Evolutionary conservation across 2,329 filamentous ascomycete genomes (phyloP).

Genomic region (Coniochaeta sp.): DNA sequence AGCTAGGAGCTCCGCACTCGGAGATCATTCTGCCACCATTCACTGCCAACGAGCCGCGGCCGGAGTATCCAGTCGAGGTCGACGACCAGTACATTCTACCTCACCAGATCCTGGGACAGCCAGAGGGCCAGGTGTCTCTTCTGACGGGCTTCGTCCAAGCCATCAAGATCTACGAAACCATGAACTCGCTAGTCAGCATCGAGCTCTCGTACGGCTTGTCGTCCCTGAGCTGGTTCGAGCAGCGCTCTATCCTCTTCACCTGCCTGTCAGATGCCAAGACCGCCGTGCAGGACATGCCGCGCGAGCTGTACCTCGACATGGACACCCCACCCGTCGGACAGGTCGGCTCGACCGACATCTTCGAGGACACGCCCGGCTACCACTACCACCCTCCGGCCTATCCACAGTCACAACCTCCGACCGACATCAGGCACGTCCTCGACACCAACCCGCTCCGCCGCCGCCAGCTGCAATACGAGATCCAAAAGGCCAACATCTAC

Average conservation of each 20-base stretch:
- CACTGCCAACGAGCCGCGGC: constrained; percentile 69
- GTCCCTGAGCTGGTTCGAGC: constrained; percentile 70
- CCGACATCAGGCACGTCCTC: constrained; percentile 44
- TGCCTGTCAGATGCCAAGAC: constrained; percentile 65
- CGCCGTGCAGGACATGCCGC: constrained; percentile 60
- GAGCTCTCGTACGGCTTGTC: constrained; percentile 78
- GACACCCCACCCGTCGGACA: constrained; percentile 36
- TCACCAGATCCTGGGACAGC: constrained; percentile 63
- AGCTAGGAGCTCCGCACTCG: constrained; percentile 64
- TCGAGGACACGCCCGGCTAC: constrained; percentile 38
- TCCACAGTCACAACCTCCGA: constrained; percentile 34
- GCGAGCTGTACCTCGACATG: constrained; percentile 44
- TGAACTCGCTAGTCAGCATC: constrained; percentile 70
- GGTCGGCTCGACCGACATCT: constrained; percentile 16
- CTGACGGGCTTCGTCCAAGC: constrained; percentile 77
- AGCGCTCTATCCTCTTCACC: constrained; percentile 64
- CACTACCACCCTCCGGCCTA: constrained; percentile 46
- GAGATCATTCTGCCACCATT: constrained; percentile 71
- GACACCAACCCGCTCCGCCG: constrained; percentile 42
- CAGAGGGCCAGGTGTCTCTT: constrained; percentile 59
- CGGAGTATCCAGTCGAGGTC: constrained; percentile 71
- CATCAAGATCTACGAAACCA: constrained; percentile 71
- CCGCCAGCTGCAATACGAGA: constrained; percentile 68
- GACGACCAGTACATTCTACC: constrained; percentile 77
- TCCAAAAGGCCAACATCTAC: constrained; percentile 88